Base-by-base conservation (phyloP, 2,329 filamentous ascomycete species). In the Verticillium zaregamsianum region DNA sequence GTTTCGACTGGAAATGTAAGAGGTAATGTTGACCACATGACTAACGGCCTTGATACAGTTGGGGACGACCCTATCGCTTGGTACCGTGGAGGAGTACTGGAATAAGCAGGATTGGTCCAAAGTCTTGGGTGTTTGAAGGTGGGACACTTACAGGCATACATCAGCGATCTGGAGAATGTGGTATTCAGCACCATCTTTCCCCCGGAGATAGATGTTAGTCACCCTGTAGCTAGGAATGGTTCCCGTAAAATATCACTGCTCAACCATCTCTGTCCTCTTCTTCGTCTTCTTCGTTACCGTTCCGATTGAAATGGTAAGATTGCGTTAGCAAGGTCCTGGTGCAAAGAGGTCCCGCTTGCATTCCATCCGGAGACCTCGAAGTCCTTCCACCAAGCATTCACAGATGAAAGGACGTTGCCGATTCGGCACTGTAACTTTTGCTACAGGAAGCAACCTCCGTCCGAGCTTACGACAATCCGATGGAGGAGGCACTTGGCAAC, bases 21-120 rank as follows among this genome's bases (percentile, higher is more conserved):
- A 25, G 28, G 56, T 59, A 23, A 63, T 23, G 15, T 60, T 28
- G 23, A 6, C 4, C 20, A 25, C 32, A 33, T 33, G 32, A 33
- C 32, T 33, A 9, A 33, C 32, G 32, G 32, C 32, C 32, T 33
- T 33, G 32, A 33, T 33, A 33, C 54, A 65, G 64, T 49, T 65
- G 40, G 11, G 55, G 9, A 49, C 49, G 8, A 39, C 56, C 12
- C 37, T 55, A 4, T 31, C 33, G n/a, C 62, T 65, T 11, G 64
- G 49, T 54, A 62, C 45, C 5, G 58, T 64, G 33, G 58, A 33
- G 14, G 28, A 62, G n/a, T 64, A 64, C 40, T 57, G 62, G n/a
- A 61, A 58, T 17, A 62, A 64, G 60, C 59, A 61, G 31, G 62
- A 64, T 33, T 64, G 9, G 56, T 59, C 52, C 33, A 58, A 37